A percentile compares a stretch with the other conserved stretches of the same genome.
Conservation (phyloP, 257 asterid genomes). For the Penstemon eatonii region DNA sequence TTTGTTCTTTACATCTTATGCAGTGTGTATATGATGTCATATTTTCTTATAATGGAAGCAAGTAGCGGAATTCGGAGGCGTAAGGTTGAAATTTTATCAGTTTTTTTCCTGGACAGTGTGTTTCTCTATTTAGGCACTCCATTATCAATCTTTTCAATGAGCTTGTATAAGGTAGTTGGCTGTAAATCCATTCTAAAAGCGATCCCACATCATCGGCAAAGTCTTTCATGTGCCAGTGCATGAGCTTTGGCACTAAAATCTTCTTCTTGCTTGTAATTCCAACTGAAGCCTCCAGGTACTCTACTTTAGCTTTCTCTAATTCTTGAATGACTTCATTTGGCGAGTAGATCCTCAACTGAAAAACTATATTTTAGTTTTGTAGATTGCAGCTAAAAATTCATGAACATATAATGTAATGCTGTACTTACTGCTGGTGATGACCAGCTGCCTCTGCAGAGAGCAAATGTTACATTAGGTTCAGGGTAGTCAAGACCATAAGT, state of each 20-base stretch:
- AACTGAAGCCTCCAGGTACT: constrained; percentile 82
- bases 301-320: constrained; percentile 83
- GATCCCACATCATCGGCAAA: constrained; percentile 89
- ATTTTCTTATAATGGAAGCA: constrained; percentile 46
- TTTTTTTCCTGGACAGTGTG: constrained; percentile 50
- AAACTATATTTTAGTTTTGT: constrained; percentile 25
- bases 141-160: constrained; percentile 69
- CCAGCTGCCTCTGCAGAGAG: constrained; percentile 94
- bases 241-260: constrained; percentile 72
- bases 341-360: constrained; percentile 69
- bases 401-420: neutral
- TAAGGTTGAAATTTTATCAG: constrained; percentile 72
- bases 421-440: constrained; percentile 93
- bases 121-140: constrained; percentile 70
- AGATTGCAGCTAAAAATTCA: constrained; percentile 13
- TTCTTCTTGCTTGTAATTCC: constrained; percentile 77
- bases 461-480: constrained; percentile 86
- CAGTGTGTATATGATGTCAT: constrained; percentile 25
- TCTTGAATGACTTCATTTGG: constrained; percentile 75
- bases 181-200: constrained; percentile 90
- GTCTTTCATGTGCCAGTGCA: constrained; percentile 86
- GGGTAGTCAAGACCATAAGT: constrained; percentile 87
- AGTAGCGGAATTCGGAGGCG: constrained; percentile 73
- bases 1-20: constrained; percentile 20
- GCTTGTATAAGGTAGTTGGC: constrained; percentile 70